Percentiles rank a stretch among this genome's conserved stretches.
Conservation (phyloP, 176 grass and related monocot species). For the Elymus sibiricus region DNA sequence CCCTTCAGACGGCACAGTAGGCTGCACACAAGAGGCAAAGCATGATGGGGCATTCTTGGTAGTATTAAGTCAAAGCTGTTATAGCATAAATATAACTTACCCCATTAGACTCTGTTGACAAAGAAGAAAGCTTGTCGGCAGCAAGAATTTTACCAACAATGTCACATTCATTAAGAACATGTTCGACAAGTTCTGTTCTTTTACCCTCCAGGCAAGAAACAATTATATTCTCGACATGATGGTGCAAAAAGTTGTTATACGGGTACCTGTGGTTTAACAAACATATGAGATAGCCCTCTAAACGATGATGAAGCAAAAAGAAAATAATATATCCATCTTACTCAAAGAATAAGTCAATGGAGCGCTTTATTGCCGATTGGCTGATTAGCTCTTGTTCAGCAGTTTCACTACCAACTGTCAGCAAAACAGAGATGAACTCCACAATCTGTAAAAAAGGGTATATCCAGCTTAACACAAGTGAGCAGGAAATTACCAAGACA, state of each 20-base stretch:
- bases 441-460: slow-evolving; percentile 57
- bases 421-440: slow-evolving; percentile 93
- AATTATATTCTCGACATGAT: slow-evolving; percentile 92
- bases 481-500: background rate
- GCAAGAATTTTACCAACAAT: slow-evolving; percentile 91
- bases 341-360: slow-evolving; percentile 90
- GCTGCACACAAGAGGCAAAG: slow-evolving; percentile 44
- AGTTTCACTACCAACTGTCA: slow-evolving; percentile 89
- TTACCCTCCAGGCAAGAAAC: slow-evolving; percentile 91
- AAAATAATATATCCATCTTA: slow-evolving; percentile 41
- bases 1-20: slow-evolving; percentile 64
- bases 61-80: background rate
- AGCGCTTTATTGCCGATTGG: slow-evolving; percentile 72
- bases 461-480: slow-evolving; percentile 18
- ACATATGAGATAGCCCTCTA: background rate
- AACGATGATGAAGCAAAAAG: background rate
- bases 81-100: slow-evolving; percentile 43
- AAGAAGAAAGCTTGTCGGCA: slow-evolving; percentile 59
- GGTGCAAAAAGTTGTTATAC: slow-evolving; percentile 97
- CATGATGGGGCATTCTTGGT: background rate
- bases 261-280: slow-evolving; percentile 69
- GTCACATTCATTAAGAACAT: slow-evolving; percentile 83
- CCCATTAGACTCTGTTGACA: slow-evolving; percentile 67
- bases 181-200: slow-evolving; percentile 72
- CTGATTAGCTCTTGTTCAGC: slow-evolving; percentile 86